Base-by-base conservation (phyloP, 768 basidiomycete genomes). In the Leucocoprinus leucothites region DNA sequence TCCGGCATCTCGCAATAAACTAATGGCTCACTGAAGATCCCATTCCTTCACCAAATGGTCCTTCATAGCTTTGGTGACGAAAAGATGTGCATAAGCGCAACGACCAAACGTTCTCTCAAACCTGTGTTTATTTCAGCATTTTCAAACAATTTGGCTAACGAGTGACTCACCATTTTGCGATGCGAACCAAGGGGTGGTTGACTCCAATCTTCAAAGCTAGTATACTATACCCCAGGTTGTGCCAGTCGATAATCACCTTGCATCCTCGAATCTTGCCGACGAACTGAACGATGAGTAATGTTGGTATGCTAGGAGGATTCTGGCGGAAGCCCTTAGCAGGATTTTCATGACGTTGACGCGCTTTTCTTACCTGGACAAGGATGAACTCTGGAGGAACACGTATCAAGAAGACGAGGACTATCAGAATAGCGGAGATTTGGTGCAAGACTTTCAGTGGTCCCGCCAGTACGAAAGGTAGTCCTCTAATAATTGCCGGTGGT, bases 281-380 rank as follows among this genome's bases (percentile, higher is more conserved):
- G 24, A 94, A 68, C 78, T 90, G 89, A 2, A 91, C 92, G 18
- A 98, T 73, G 2, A 87, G 86, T 16, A 99, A 81, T 0, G 95
- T 95, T 1, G 97, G 97, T 35, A 99, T 94, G 57, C 90, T 91
- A 8, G 97, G 97, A 24, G 97, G 97, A 65, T 98, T 99, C 93
- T 99, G 34, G 46, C 24, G 41, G 16, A 22, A 9, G 9, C 40
- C 56, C n/a, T 9, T 60, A 51, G n/a, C n/a, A 42, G 43, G 3
- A 24, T 34, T 9, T 16, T 13, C 19, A 24, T 9, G 22, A 16
- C 1, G n/a, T 43, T 14, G 21, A 24, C 16, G 48, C 24, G 40
- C 22, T 42, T 35, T 16, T 70, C 82, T 21, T 56, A 94, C 95
- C 78, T 98, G 97, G 1, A 98, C 91, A 56, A 98, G 69, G 54